These are phyloP conservation scores for Lichtheimia ramosa DNA, from an alignment of 371 early-diverging fungal species.

Conservation along the genomic window DNA sequence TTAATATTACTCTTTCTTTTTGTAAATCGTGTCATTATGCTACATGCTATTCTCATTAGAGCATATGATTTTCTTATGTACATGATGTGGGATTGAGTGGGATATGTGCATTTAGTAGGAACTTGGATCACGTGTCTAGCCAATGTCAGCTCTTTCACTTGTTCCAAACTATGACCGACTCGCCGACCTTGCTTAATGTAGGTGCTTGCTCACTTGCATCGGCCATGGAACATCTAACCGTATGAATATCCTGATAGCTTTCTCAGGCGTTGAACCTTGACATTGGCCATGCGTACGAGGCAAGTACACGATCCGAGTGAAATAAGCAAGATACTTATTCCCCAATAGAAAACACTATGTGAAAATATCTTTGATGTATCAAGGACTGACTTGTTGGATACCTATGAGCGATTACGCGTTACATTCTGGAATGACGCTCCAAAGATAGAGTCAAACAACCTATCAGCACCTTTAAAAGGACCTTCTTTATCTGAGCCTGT, in stretches of 20 bases:
- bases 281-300: neutral
- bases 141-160: no score
- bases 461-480: neutral
- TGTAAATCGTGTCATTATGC: neutral
- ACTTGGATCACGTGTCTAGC: no score
- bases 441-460: neutral
- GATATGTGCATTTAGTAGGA: no score
- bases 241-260: neutral
- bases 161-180: no score
- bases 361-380: constrained; percentile 14
- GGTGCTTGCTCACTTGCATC: neutral
- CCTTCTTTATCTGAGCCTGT: neutral
- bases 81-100: no score
- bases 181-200: neutral
- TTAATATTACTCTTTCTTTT: neutral
- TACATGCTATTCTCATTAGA: neutral
- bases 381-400: constrained; percentile 5
- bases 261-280: neutral
- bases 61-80: neutral
- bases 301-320: neutral
- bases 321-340: neutral
- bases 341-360: constrained; percentile 3
- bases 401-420: constrained; percentile 9
- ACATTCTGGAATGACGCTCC: constrained; percentile 3
- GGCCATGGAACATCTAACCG: neutral